Conservation (phyloP, 148 eudicot species). For the Spergularia marina region DNA sequence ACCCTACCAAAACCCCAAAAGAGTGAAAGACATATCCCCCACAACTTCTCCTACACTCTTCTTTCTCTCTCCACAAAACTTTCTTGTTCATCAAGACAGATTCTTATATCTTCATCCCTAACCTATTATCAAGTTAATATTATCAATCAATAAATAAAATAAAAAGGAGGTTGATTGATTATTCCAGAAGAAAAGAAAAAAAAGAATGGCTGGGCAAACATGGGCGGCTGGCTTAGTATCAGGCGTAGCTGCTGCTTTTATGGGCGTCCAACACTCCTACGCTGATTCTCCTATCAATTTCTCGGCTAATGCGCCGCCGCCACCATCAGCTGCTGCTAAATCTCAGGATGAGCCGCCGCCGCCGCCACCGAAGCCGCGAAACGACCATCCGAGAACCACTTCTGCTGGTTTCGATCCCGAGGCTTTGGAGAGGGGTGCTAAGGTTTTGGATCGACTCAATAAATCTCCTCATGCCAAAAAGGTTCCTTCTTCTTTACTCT, state of each 20-base stretch:
- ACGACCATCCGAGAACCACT: conserved; percentile 72
- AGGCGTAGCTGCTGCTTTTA: conserved; percentile 45
- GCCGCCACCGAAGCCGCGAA: conserved; percentile 9
- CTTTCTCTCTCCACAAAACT: background rate
- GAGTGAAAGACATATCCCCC: background rate
- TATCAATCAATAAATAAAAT: too few species aligned
- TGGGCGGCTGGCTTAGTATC: conserved; percentile 53
- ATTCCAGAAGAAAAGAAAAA: background rate
- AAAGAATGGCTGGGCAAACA: conserved; percentile 41
- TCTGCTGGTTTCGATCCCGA: conserved; percentile 93
- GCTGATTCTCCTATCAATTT: conserved; percentile 49
- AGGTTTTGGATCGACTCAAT: conserved; percentile 46
- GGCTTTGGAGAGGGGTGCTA: conserved; percentile 74
- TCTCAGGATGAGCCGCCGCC: too few species aligned
- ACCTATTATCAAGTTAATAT: background rate
- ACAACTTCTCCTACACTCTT: background rate
- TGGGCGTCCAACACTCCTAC: conserved; percentile 39
- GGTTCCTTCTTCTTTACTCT: conserved; percentile 26
- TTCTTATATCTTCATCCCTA: too few species aligned
- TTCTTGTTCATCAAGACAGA: conserved; percentile 41
- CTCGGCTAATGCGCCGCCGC: too few species aligned
- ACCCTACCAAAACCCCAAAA: too few species aligned
- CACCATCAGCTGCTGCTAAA: too few species aligned
- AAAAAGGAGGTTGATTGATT: too few species aligned
- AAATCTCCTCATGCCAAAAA: conserved; percentile 57